These are phyloP conservation scores for Gyrodon lividus DNA, from an alignment of 768 basidiomycete species.

Conservation along the genomic window DNA sequence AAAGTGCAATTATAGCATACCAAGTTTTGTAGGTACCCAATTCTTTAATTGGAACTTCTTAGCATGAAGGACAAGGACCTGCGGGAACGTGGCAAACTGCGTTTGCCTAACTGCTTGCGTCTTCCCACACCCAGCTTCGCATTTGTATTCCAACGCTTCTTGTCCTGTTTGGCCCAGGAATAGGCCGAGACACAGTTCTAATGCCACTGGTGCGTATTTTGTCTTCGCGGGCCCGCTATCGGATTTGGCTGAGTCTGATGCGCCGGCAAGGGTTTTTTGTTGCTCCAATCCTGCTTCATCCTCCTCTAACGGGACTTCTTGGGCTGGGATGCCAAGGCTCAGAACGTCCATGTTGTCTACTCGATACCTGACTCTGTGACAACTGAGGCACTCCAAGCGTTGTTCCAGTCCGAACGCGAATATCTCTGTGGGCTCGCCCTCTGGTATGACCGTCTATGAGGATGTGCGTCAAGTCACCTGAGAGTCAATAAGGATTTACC, in stretches of 20 bases:
- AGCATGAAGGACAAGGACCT: conserved; percentile 84
- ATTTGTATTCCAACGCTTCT: conserved; percentile 78
- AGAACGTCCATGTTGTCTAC: conserved; percentile 73
- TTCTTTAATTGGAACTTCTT: conserved; percentile 94
- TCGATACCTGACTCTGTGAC: conserved; percentile 79
- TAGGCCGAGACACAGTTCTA: conserved; percentile 61
- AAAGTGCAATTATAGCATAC: conserved; percentile 41
- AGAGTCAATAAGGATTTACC: conserved; percentile 14
- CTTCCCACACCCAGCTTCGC: conserved; percentile 67
- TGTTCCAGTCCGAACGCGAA: conserved; percentile 89
- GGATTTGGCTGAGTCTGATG: not conserved
- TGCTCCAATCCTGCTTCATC: conserved; percentile 4
- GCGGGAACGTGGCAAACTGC: conserved; percentile 83
- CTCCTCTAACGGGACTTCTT: conserved; percentile 26
- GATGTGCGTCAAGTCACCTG: not conserved
- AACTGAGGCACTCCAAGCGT: conserved; percentile 76
- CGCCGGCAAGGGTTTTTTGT: not conserved
- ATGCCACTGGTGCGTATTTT: conserved; percentile 57
- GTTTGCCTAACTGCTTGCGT: conserved; percentile 71
- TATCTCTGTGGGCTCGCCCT: conserved; percentile 64
- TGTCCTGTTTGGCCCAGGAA: conserved; percentile 43
- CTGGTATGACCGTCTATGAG: conserved; percentile 1
- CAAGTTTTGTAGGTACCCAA: conserved; percentile 95
- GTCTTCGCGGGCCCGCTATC: conserved; percentile 40
- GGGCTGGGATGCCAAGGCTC: conserved; percentile 77